Evolutionary conservation across 2,329 filamentous ascomycete genomes (phyloP), one percentile per base, ranked within the genome.

Genomic region (Chalara sp.): DNA sequence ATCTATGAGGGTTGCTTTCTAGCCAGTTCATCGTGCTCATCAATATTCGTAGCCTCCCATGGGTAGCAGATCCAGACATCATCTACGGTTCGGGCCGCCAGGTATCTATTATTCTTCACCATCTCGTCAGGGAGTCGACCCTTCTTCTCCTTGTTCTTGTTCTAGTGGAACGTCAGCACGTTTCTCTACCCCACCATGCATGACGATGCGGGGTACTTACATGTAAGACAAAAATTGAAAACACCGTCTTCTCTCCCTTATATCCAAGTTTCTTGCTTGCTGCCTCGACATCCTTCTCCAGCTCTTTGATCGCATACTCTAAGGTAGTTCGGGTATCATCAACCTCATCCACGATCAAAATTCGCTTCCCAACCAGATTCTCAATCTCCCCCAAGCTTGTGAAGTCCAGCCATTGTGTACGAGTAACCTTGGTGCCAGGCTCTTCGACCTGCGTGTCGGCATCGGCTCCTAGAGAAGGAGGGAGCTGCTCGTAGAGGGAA

Each of bases 61-160:
- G 93, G 93, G 72, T 99, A 99, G 78, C 89, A 95, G 68, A 97
- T 97, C 93, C 93, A 99, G 58, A 90, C 85, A 71, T 99, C 92
- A n/a, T 80, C 81, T 32, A 95, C 87, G 5, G 92, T 97, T 65
- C 86, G 76, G 28, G 93, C 89, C 28, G 93, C 93, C 59, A 87
- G 71, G 72, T 99, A 99, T 62, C 86, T 78, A 51, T 80, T 79
- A 50, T 83, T 72, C 40, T 77, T 72, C 57, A 92, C 76, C 80
- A 97, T 89, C 37, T 89, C 83, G 21, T 80, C 65, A 8, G 93
- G 91, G 51, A 99, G 76, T 21, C 72, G 72, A 49, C 93, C 93
- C 79, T 96, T 96, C 84, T 99, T 99, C 50, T 74, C 58, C 80
- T 99, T 97, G 72, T 96, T 83, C 82, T 99, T 99, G 79, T 99